These are phyloP conservation scores for Albizia julibrissin DNA, from an alignment of 306 rosid genomes.

Conservation along the genomic window DNA sequence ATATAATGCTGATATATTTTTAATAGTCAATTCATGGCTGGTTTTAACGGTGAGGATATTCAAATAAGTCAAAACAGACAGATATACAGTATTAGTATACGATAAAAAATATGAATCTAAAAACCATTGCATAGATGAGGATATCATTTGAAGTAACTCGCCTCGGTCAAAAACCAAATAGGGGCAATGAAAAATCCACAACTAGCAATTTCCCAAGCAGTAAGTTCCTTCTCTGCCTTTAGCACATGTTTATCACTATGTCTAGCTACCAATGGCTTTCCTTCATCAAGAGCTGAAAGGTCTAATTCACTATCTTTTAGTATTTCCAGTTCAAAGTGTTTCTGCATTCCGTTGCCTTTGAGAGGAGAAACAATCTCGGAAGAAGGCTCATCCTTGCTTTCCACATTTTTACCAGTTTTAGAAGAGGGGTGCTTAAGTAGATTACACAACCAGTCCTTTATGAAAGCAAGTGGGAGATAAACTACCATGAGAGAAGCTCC, in stretches of 20 bases:
- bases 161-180: constrained; percentile 80
- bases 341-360: constrained; percentile 48
- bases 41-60: not conserved
- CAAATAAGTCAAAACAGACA: not conserved
- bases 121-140: not conserved
- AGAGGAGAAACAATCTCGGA: constrained; percentile 36
- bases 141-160: constrained; percentile 25
- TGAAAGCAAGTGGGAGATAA: constrained; percentile 73
- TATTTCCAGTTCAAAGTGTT: constrained; percentile 52
- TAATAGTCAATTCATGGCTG: not conserved
- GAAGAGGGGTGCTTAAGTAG: constrained; percentile 53
- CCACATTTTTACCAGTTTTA: constrained; percentile 53
- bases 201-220: constrained; percentile 58
- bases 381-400: constrained; percentile 46
- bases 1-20: not conserved
- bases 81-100: not conserved
- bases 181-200: constrained; percentile 78
- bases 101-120: not conserved
- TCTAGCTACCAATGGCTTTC: constrained; percentile 52
- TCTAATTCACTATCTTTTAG: constrained; percentile 60
- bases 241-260: constrained; percentile 40
- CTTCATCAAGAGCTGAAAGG: constrained; percentile 54
- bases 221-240: constrained; percentile 53
- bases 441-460: constrained; percentile 75
- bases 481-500: constrained; percentile 89